Percentiles rank a stretch among this genome's conserved stretches.
phyloP scores from a whole-genome alignment of 2,329 filamentous ascomycete species.

The Nemania sp. region DNA sequence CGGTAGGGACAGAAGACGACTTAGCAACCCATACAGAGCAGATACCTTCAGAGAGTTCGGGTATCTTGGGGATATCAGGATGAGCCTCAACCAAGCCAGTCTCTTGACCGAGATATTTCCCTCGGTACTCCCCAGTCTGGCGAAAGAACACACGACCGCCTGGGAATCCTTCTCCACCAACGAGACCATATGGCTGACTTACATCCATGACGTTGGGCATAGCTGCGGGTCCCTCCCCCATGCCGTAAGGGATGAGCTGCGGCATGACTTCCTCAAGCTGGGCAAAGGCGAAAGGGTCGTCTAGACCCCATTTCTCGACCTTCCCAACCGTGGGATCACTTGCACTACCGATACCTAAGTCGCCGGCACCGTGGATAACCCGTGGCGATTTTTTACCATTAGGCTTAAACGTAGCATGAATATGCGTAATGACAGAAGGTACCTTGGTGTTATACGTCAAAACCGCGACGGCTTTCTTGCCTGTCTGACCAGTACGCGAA shows the following conservation, averaged over 20 bases:
- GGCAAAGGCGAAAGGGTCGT: slow-evolving; percentile 78
- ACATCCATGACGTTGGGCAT: slow-evolving; percentile 90
- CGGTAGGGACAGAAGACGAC: slow-evolving; percentile 74
- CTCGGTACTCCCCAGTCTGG: slow-evolving; percentile 77
- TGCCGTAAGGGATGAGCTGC: slow-evolving; percentile 78
- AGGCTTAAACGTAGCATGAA: slow-evolving; percentile 80
- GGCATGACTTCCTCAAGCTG: slow-evolving; percentile 84
- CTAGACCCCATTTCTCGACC: slow-evolving; percentile 83
- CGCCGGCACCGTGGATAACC: slow-evolving; percentile 85
- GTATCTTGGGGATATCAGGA: slow-evolving; percentile 81
- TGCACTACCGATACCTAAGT: slow-evolving; percentile 80
- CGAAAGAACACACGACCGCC: slow-evolving; percentile 85
- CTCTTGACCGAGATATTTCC: slow-evolving; percentile 77
- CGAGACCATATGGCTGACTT: slow-evolving; percentile 84
- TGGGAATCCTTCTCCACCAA: slow-evolving; percentile 88
- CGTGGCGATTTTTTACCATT: slow-evolving; percentile 79
- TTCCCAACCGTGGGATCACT: slow-evolving; percentile 84
- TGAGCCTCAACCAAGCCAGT: slow-evolving; percentile 71
- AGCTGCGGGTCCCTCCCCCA: slow-evolving; percentile 82
- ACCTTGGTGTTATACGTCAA: slow-evolving; percentile 89
- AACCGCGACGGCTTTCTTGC: slow-evolving; percentile 77
- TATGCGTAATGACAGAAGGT: slow-evolving; percentile 79
- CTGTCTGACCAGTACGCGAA: slow-evolving; percentile 61
- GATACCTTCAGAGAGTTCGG: slow-evolving; percentile 76
- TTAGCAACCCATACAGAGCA: slow-evolving; percentile 93